These are phyloP conservation scores for Termitomyces sp. DNA, from an alignment of 768 basidiomycete species.

Conservation along the genomic window DNA sequence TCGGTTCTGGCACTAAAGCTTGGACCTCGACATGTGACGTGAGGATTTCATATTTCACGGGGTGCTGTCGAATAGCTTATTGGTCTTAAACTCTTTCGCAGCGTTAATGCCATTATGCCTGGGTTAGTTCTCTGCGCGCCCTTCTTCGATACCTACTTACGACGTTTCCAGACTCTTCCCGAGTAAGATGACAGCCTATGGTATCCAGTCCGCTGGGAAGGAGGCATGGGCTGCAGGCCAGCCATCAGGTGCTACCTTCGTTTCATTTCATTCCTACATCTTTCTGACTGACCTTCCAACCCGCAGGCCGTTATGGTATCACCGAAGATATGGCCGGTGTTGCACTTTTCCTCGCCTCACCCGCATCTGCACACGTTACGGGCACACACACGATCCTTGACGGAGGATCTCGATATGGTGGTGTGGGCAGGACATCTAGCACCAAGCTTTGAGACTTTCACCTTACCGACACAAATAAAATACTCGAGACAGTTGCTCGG, in stretches of 20 bases:
- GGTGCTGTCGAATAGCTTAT: not conserved
- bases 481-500: not conserved
- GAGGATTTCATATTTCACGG: slow-evolving; percentile 24
- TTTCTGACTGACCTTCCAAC: not conserved
- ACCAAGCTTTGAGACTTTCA: not conserved
- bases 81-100: slow-evolving; percentile 20
- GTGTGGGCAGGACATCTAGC: not conserved
- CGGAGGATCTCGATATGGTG: slow-evolving; percentile 49
- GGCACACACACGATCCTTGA: slow-evolving; percentile 72
- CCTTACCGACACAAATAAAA: not conserved
- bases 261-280: not conserved
- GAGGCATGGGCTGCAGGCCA: slow-evolving; percentile 49
- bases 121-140: slow-evolving; percentile 41
- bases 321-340: slow-evolving; percentile 72
- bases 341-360: slow-evolving; percentile 64
- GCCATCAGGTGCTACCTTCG: slow-evolving; percentile 52
- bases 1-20: slow-evolving; percentile 67
- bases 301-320: slow-evolving; percentile 58
- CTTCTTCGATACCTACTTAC: not conserved
- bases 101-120: slow-evolving; percentile 82
- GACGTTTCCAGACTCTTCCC: slow-evolving; percentile 58
- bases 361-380: slow-evolving; percentile 71
- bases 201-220: slow-evolving; percentile 52
- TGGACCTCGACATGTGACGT: slow-evolving; percentile 60
- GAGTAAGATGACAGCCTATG: slow-evolving; percentile 81